These are phyloP conservation scores for Dorcoceras hygrometricum DNA, from an alignment of 257 asterid genomes.

Conservation along the genomic window DNA sequence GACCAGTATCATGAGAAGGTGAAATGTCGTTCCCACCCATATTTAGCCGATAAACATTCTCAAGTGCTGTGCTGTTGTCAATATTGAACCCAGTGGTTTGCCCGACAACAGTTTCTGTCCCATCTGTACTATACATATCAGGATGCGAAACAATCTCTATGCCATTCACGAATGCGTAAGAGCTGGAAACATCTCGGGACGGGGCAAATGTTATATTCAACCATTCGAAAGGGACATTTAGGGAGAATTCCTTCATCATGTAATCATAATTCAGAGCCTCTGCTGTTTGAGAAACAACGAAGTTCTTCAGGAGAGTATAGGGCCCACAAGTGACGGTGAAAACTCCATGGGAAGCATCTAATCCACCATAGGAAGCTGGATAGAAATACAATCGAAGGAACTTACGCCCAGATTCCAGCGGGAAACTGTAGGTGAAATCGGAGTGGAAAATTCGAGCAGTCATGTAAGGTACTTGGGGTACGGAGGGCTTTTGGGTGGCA, in stretches of 20 bases:
- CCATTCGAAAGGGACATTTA: constrained; percentile 40
- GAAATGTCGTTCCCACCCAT: constrained; percentile 26
- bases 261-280: constrained; percentile 66
- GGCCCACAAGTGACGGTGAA: constrained; percentile 59
- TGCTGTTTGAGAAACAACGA: constrained; percentile 63
- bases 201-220: constrained; percentile 70
- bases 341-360: constrained; percentile 51
- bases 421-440: constrained; percentile 74
- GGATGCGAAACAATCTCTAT: constrained; percentile 86
- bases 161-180: constrained; percentile 81
- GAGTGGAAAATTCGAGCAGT: constrained; percentile 76
- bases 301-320: constrained; percentile 63
- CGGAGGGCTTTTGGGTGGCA: constrained; percentile 64
- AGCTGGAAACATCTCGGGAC: constrained; percentile 30
- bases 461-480: constrained; percentile 80
- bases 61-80: constrained; percentile 33
- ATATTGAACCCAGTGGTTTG: constrained; percentile 41
- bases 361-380: constrained; percentile 58
- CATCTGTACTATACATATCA: constrained; percentile 66
- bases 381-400: constrained; percentile 81
- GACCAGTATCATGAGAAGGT: constrained; percentile 33
- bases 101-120: constrained; percentile 41
- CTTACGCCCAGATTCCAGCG: constrained; percentile 72
- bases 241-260: constrained; percentile 68
- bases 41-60: constrained; percentile 25